Base-by-base conservation (phyloP, 106 monocot species). In the Dendrobium huoshanense region DNA sequence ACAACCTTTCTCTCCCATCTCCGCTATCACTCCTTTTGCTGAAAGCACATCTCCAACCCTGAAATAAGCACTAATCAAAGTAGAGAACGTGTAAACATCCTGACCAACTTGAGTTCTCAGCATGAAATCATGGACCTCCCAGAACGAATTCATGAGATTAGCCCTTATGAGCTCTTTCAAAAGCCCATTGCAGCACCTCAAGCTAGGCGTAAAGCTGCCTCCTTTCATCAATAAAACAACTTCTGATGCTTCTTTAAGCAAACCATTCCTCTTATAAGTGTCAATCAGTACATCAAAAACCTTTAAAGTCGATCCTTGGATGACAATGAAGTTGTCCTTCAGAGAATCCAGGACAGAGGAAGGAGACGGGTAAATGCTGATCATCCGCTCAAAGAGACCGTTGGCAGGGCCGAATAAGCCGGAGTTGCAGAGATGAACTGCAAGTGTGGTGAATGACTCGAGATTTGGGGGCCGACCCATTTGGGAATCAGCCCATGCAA, bases 131-230 rank as follows among this genome's bases (percentile, higher is more conserved):
- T 85, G 75, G n/a, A 96, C 84, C 79, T 90, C 77, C 91, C 93
- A 96, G 86, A 96, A 91, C 44, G 87, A 90, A 82, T 72, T 90
- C 88, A 93, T 88, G 31, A 61, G 64, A 83, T 90, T 83, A 9
- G 75, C 82, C 67, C 83, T 88, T 77, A 91, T 51, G 17, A 96
- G 84, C 81, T 93, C 91, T 78, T 88, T 96, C 79, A 96, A 76
- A 18, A 96, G 82, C 0, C 79, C 86, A 78, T 96, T 96, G 86
- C 88, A 90, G 73, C 96, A 96, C 54, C 84, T 75, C 82, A 91
- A 67, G 37, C 85, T 82, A 2, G 90, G 96, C 15, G 17, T 31
- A 72, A 96, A 85, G 64, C 55, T 64, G 1, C 72, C 9, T 9
- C 78, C 89, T 84, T 89, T 88, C 91, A 93, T 93, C 48, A 42